Percentiles rank a stretch among this genome's conserved stretches.
Evolutionary conservation across 2,329 filamentous ascomycete genomes (phyloP).

Genomic region (Ceratocystiopsis brevicomis): DNA sequence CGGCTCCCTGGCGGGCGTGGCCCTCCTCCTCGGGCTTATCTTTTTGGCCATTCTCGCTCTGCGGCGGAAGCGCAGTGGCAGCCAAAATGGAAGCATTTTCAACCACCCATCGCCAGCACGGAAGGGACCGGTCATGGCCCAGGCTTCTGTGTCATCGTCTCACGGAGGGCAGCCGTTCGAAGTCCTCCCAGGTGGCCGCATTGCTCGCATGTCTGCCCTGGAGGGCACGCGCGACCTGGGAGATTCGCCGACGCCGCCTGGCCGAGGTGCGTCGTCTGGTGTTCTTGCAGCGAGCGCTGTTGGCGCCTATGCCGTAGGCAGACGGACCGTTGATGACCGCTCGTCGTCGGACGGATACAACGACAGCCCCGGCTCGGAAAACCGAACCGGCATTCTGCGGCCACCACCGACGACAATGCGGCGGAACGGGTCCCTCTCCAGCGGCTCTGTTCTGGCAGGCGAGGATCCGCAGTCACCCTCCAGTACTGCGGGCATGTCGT

Average conservation of each 20-base stretch:
- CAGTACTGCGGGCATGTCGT: slow-evolving; percentile 59
- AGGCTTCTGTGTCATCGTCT: slow-evolving; percentile 5
- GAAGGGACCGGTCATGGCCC: slow-evolving; percentile 22
- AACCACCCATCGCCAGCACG: slow-evolving; percentile 73
- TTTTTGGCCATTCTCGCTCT: slow-evolving; percentile 43
- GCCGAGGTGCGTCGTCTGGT: slow-evolving; percentile 20
- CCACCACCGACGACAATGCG: slow-evolving; percentile 41
- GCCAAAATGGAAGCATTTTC: slow-evolving; percentile 55
- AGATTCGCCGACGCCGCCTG: slow-evolving; percentile 37
- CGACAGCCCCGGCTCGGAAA: slow-evolving; percentile 52
- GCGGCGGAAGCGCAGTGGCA: slow-evolving; percentile 32
- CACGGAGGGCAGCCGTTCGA: slow-evolving; percentile 29
- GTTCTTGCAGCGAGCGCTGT: slow-evolving; percentile 26
- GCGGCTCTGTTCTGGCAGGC: slow-evolving; percentile 53
- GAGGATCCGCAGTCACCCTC: slow-evolving; percentile 57
- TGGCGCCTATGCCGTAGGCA: slow-evolving; percentile 28
- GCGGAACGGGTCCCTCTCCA: slow-evolving; percentile 77
- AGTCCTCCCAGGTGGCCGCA: slow-evolving; percentile 67
- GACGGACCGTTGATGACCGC: slow-evolving; percentile 30
- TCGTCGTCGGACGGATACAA: slow-evolving; percentile 57
- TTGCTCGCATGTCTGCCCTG: slow-evolving; percentile 87
- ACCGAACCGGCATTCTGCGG: slow-evolving; percentile 34
- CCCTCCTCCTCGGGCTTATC: slow-evolving; percentile 48
- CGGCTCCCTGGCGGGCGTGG: slow-evolving; percentile 53
- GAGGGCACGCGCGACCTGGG: slow-evolving; percentile 45